These are phyloP conservation scores for Curvularia spicifera DNA, from an alignment of 2,329 filamentous ascomycete genomes.

Conservation along the genomic window DNA sequence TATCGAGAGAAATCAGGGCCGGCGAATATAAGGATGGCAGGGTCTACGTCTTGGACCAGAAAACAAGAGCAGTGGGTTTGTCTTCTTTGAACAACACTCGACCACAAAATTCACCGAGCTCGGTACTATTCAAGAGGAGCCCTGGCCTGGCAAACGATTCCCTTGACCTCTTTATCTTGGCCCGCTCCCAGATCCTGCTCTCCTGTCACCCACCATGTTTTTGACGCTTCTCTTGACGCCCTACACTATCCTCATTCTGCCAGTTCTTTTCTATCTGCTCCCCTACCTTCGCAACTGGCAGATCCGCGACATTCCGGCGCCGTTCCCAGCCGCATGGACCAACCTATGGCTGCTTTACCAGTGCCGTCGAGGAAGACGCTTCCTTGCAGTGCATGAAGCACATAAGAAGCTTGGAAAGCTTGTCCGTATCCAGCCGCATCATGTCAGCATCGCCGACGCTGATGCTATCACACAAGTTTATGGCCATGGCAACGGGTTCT, in stretches of 20 bases:
- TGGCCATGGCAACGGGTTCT: conserved; percentile 63
- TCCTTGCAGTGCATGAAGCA: conserved; percentile 68
- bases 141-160: background rate
- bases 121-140: background rate
- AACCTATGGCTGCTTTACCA: conserved; percentile 79
- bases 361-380: conserved; percentile 65
- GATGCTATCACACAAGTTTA: conserved; percentile 79
- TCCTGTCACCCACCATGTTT: conserved; percentile 33
- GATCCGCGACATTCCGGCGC: conserved; percentile 64
- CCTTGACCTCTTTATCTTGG: conserved; percentile 1
- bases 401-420: conserved; percentile 81
- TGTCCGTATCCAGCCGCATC: conserved; percentile 82
- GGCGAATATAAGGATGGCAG: conserved; percentile 12
- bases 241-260: conserved; percentile 56
- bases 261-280: conserved; percentile 64
- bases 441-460: conserved; percentile 81
- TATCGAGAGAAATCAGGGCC: background rate
- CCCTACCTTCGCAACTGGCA: conserved; percentile 66
- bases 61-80: background rate
- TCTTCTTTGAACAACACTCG: background rate
- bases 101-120: conserved; percentile 3
- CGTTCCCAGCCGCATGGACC: conserved; percentile 70
- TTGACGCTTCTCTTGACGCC: conserved; percentile 52
- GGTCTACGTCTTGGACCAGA: background rate
- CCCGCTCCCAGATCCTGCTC: conserved; percentile 3